Evolutionary conservation across 2,329 filamentous ascomycete species (phyloP).

Genomic region (Beauveria sp.): DNA sequence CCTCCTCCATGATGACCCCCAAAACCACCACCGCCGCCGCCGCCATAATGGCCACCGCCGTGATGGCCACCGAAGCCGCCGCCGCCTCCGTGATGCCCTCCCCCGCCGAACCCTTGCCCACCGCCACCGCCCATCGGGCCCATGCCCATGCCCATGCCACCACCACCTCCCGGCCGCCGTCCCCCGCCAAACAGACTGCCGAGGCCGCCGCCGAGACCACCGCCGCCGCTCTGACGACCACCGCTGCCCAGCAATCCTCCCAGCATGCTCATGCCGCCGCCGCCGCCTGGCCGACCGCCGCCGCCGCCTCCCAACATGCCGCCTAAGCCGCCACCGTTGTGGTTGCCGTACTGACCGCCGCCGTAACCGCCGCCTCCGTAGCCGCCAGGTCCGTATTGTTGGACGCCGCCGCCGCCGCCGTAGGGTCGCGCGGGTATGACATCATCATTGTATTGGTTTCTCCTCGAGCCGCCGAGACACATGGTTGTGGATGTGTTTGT

Average conservation of each 20-base stretch:
- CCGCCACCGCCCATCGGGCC: not conserved
- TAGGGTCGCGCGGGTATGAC: slow-evolving; percentile 3
- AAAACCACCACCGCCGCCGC: not conserved
- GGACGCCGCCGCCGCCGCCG: not conserved
- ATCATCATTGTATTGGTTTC: not conserved
- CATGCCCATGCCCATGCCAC: not conserved
- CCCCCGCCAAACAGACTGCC: not conserved
- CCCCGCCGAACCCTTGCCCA: too few species aligned
- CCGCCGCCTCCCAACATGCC: not conserved
- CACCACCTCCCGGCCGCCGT: not conserved
- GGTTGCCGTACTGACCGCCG: not conserved
- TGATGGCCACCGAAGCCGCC: not conserved
- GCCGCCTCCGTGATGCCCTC: not conserved
- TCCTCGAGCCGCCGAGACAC: slow-evolving; percentile 3
- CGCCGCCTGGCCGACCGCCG: not conserved
- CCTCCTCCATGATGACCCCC: not conserved
- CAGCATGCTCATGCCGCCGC: not conserved
- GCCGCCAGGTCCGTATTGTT: not conserved
- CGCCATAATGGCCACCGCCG: not conserved
- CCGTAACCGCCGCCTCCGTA: not conserved
- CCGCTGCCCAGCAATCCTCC: not conserved
- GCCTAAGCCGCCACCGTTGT: not conserved
- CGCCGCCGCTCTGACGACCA: not conserved
- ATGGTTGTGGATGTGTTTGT: not conserved
- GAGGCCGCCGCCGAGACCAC: not conserved